phyloP scores from a whole-genome alignment of 1,139 yeast species.

The Lodderomyces elongisporus region DNA sequence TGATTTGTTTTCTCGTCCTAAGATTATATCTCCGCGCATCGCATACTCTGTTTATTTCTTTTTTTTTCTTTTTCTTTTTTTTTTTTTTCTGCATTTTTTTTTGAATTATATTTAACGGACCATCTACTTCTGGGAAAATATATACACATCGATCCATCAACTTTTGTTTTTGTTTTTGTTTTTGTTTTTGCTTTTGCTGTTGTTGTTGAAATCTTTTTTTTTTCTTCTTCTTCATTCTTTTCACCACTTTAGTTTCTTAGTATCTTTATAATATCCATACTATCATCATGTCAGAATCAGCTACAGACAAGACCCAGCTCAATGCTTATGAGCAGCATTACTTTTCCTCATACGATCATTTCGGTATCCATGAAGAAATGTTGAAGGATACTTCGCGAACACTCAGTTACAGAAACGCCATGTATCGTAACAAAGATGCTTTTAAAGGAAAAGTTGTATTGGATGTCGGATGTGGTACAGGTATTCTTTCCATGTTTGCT shows the following conservation, averaged over 20 bases:
- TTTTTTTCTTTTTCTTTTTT: too few relatives aligned
- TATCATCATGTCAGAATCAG: conserved; percentile 22
- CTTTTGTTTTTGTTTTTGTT: conserved; percentile 1
- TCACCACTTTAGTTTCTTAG: not conserved
- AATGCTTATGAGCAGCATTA: conserved; percentile 82
- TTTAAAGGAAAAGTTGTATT: conserved; percentile 93
- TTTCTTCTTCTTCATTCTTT: conserved; percentile 2
- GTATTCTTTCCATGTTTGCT: conserved; percentile 97
- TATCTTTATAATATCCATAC: not conserved
- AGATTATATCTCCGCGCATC: too few relatives aligned
- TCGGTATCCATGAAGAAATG: conserved; percentile 99
- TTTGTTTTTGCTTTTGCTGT: too few relatives aligned
- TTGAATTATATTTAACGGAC: too few relatives aligned
- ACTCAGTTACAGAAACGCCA: conserved; percentile 85
- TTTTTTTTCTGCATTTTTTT: too few relatives aligned
- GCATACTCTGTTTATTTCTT: too few relatives aligned
- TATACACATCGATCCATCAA: not conserved
- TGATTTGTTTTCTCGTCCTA: too few relatives aligned
- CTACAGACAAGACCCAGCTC: conserved; percentile 50
- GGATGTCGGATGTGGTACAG: conserved; percentile 99
- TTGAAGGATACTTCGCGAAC: conserved; percentile 94
- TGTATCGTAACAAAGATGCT: conserved; percentile 81
- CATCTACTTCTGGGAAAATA: not conserved
- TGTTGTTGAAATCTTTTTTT: too few relatives aligned
- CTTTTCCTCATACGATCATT: conserved; percentile 92